phyloP scores from a whole-genome alignment of 2,329 filamentous ascomycete species.

The Fusarium heterosporum region DNA sequence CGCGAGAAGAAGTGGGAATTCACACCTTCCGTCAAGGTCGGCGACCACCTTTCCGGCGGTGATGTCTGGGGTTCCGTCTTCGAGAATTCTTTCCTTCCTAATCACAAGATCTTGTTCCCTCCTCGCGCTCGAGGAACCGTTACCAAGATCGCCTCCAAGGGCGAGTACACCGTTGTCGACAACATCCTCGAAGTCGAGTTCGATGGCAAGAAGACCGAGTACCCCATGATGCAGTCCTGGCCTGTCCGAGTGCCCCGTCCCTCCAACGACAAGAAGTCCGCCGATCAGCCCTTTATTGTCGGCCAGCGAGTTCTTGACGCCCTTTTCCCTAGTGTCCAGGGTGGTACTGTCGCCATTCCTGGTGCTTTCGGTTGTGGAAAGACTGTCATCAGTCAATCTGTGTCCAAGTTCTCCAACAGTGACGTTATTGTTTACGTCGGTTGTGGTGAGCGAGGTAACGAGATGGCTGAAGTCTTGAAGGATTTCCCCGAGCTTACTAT shows the following conservation, averaged over 20 bases:
- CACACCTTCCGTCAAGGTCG: slow-evolving; percentile 89
- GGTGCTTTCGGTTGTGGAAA: slow-evolving; percentile 99
- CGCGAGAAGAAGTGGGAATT: slow-evolving; percentile 97
- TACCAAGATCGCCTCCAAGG: slow-evolving; percentile 88
- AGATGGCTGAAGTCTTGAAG: slow-evolving; percentile 99
- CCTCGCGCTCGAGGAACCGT: slow-evolving; percentile 92
- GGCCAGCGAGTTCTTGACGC: slow-evolving; percentile 97
- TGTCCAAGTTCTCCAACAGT: slow-evolving; percentile 99
- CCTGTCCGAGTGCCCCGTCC: slow-evolving; percentile 96
- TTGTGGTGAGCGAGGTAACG: slow-evolving; percentile 91
- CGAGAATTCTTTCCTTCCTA: slow-evolving; percentile 94
- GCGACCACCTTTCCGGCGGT: slow-evolving; percentile 95
- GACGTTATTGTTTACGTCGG: slow-evolving; percentile 99
- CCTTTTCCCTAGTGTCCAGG: slow-evolving; percentile 95
- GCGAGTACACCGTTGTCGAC: slow-evolving; percentile 92
- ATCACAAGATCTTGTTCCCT: slow-evolving; percentile 93
- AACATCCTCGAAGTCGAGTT: slow-evolving; percentile 97
- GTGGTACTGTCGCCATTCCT: slow-evolving; percentile 97
- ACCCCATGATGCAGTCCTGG: slow-evolving; percentile 99
- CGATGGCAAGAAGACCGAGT: slow-evolving; percentile 93
- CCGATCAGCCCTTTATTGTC: slow-evolving; percentile 92
- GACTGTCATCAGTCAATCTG: slow-evolving; percentile 98
- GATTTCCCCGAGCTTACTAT: slow-evolving; percentile 99
- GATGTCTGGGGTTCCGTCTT: slow-evolving; percentile 95
- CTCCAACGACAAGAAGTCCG: slow-evolving; percentile 89